phyloP scores from a whole-genome alignment of 768 basidiomycete genomes.

The Jaapia argillacea region DNA sequence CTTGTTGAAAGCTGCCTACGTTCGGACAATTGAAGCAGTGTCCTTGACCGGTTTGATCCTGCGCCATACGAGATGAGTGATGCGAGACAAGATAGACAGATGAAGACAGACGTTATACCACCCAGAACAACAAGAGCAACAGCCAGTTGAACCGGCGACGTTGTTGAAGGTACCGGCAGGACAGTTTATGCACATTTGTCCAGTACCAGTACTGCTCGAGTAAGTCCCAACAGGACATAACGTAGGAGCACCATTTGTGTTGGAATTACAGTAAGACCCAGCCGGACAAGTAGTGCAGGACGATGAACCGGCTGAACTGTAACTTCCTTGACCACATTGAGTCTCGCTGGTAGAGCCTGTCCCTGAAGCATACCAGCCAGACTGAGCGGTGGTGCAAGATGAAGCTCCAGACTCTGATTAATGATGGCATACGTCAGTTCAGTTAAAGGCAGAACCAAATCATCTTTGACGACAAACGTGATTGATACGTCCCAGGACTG shows the following conservation, averaged over 20 bases:
- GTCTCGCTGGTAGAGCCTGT: conserved; percentile 8
- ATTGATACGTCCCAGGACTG: not conserved
- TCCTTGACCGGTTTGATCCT: conserved; percentile 10
- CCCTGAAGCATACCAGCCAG: conserved; percentile 11
- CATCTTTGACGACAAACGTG: not conserved
- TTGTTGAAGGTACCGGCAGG: conserved; percentile 8
- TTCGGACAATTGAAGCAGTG: conserved; percentile 12
- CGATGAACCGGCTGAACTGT: conserved; percentile 8
- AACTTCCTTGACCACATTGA: conserved; percentile 10
- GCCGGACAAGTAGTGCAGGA: conserved; percentile 11
- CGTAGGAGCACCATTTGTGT: conserved; percentile 5
- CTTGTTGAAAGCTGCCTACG: conserved; percentile 3
- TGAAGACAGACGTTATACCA: conserved; percentile 10
- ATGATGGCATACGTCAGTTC: not conserved
- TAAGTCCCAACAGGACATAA: conserved; percentile 9
- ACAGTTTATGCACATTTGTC: not conserved
- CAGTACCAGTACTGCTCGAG: conserved; percentile 3
- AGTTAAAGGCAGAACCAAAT: not conserved
- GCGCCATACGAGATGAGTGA: too few species aligned
- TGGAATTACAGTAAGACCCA: conserved; percentile 12
- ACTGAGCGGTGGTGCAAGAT: conserved; percentile 8
- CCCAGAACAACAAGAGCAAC: conserved; percentile 13
- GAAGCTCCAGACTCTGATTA: conserved; percentile 9
- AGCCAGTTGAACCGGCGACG: conserved; percentile 9
- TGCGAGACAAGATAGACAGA: too few species aligned